Conservation (phyloP, 192 early-diverging fungal species). For the Glomus cerebriforme region DNA sequence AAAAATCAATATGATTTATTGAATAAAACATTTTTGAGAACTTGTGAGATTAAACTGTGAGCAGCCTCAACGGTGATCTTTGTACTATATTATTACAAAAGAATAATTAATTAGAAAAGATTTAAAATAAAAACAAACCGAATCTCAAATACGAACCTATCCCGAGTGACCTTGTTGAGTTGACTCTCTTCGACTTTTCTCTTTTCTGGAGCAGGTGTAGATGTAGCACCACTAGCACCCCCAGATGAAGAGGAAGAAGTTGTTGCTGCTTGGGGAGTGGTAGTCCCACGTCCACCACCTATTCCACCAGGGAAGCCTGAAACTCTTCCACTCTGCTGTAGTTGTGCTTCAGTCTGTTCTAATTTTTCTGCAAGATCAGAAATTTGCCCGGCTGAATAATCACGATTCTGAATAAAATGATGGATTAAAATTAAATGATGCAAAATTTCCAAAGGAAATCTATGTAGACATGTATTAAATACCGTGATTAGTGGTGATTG, state of each 20-base stretch:
- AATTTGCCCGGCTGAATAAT: slow-evolving; percentile 78
- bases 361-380: slow-evolving; percentile 81
- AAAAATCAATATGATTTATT: slow-evolving; percentile 44
- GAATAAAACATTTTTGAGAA: slow-evolving; percentile 82
- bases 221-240: not conserved
- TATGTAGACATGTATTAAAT: slow-evolving; percentile 28
- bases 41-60: slow-evolving; percentile 81
- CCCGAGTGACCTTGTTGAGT: slow-evolving; percentile 67
- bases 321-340: slow-evolving; percentile 49
- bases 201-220: slow-evolving; percentile 44
- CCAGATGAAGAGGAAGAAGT: not conserved
- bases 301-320: slow-evolving; percentile 42
- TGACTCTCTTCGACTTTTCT: slow-evolving; percentile 66
- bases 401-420: slow-evolving; percentile 67
- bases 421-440: not conserved
- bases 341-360: slow-evolving; percentile 67
- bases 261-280: not conserved
- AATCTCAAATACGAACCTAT: slow-evolving; percentile 50
- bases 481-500: slow-evolving; percentile 88
- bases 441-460: not conserved
- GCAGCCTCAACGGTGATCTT: slow-evolving; percentile 79
- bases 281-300: slow-evolving; percentile 39
- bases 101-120: not conserved
- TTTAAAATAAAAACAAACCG: not conserved
- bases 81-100: slow-evolving; percentile 47